Evolutionary conservation across 2,329 filamentous ascomycete genomes (phyloP), one percentile per base, ranked within the genome.

Genomic region (Xylariaceae sp.): DNA sequence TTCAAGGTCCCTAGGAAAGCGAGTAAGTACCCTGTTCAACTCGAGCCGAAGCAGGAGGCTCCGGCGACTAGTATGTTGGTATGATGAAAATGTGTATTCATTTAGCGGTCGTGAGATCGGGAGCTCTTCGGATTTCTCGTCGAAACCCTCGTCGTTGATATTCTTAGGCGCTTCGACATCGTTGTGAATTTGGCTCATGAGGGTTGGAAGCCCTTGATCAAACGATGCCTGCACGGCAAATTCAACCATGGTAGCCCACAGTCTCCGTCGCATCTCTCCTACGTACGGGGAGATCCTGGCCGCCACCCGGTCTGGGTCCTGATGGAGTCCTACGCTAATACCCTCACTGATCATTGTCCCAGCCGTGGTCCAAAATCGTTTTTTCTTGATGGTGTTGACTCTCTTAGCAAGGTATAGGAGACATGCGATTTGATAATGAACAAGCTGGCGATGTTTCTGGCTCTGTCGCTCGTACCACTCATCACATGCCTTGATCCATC

Each of bases 301-400:
- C 18, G 73, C 75, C 73, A 84, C 81, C 55, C 80, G 77, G 63
- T 80, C 80, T 2, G 83, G 82, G 65, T 86, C 84, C 18, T 81
- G 80, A 63, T 87, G 84, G 45, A 87, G 74, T 16, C 83, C 83
- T 26, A 86, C 79, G 1, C 80, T 79, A 54, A 86, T 80, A 52
- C 80, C 82, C 49, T 86, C 81, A 46, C 83, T 81, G 14, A 85
- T 78, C 53, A 86, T 73, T 4, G 79, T 75, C 0, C 83, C 82
- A 1, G 83, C 76, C 40, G 78, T 76, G 16, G 81, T 83, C 83
- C 83, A 86, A 69, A 84, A 86, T 12, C 82, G 77, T 76, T 86
- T 86, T 77, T 86, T 86, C 74, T 86, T 85, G 61, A 86, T 79
- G 2, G 80, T 82, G 70, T 87, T 87, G 60, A 86, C 80, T 26